Conservation (phyloP, 164 flowering plant genomes). For the Berberis thunbergii region DNA sequence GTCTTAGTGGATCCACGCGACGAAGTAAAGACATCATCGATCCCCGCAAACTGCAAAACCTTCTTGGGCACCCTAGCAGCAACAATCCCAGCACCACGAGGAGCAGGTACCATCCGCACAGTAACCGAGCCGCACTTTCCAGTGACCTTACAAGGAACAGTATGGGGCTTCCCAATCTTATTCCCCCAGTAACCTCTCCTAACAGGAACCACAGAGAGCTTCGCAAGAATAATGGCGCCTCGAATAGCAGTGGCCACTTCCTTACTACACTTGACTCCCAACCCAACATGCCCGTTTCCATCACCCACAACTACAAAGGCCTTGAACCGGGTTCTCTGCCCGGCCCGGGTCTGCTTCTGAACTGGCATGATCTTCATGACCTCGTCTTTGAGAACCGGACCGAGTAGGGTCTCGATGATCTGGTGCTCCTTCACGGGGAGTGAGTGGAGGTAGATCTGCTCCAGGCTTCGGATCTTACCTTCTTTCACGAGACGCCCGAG, state of each 20-base stretch:
- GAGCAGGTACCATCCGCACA: slow-evolving; percentile 76
- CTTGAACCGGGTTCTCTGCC: slow-evolving; percentile 29
- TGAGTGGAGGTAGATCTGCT: slow-evolving; percentile 18
- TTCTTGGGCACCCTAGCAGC: too few relatives aligned
- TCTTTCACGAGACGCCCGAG: slow-evolving; percentile 54
- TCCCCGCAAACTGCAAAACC: too few relatives aligned
- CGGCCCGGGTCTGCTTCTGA: slow-evolving; percentile 57
- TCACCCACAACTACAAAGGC: slow-evolving; percentile 62
- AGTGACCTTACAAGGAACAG: too few relatives aligned
- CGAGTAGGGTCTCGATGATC: too few relatives aligned
- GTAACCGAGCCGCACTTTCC: slow-evolving; percentile 31
- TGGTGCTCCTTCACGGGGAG: too few relatives aligned
- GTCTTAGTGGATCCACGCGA: slow-evolving; percentile 75
- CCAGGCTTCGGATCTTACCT: slow-evolving; percentile 5
- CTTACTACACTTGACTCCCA: too few relatives aligned
- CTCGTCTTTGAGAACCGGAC: slow-evolving; percentile 56
- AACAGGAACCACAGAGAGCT: slow-evolving; percentile 66
- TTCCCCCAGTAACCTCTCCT: slow-evolving; percentile 88
- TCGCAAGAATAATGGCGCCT: slow-evolving; percentile 63
- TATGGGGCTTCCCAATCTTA: slow-evolving; percentile 83
- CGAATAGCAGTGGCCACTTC: slow-evolving; percentile 6
- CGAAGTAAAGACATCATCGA: too few relatives aligned
- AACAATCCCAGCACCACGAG: slow-evolving; percentile 11
- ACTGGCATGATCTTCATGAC: slow-evolving; percentile 52
- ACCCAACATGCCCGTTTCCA: too few relatives aligned